Percentiles rank a stretch among this genome's conserved stretches.
Conservation (phyloP, 2,329 filamentous ascomycete genomes). For the Colletotrichum aenigma region DNA sequence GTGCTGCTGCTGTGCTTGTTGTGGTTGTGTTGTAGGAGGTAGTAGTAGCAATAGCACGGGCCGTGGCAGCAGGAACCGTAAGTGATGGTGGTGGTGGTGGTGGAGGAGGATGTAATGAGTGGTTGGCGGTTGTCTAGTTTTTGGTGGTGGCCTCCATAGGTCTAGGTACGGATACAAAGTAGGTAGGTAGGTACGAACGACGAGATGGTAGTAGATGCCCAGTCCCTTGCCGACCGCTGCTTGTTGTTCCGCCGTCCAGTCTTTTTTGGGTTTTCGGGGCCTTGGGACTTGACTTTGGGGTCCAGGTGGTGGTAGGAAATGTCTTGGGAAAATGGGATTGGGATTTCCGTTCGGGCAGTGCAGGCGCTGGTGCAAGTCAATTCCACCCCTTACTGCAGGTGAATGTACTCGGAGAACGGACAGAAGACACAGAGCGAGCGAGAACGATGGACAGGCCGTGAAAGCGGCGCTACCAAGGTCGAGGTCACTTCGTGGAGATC, state of each 20-base stretch:
- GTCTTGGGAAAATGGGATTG: not conserved
- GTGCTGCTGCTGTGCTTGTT: not conserved
- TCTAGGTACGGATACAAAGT: not conserved
- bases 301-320: not conserved
- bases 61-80: not conserved
- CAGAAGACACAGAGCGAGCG: slow-evolving; percentile 4
- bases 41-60: not conserved
- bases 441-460: slow-evolving; percentile 7
- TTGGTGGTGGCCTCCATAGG: not conserved
- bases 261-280: not conserved
- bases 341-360: not conserved
- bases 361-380: not conserved
- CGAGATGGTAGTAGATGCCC: not conserved
- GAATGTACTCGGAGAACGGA: slow-evolving; percentile 1
- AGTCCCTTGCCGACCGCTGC: not conserved
- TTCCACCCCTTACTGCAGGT: not conserved
- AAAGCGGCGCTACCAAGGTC: slow-evolving; percentile 8
- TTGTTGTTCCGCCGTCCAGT: not conserved
- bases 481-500: slow-evolving; percentile 17
- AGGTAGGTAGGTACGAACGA: not conserved
- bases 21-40: not conserved
- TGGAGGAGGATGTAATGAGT: not conserved
- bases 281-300: not conserved
- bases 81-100: not conserved
- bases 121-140: not conserved